Evolutionary conservation across 2,329 filamentous ascomycete genomes (phyloP).

Genomic region (Madurella mycetomatis): DNA sequence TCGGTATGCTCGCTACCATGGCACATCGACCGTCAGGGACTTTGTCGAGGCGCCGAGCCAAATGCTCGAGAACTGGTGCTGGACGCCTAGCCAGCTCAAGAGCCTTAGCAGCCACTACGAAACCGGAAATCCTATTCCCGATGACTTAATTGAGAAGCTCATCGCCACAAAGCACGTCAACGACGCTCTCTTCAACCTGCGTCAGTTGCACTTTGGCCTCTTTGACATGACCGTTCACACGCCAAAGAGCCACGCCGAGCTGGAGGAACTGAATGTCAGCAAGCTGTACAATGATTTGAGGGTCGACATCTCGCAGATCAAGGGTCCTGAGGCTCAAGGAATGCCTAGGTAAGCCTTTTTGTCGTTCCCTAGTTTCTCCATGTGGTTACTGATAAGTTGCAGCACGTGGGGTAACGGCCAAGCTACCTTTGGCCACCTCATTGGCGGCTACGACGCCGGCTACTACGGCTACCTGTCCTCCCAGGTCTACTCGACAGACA

Average conservation of each 20-base stretch:
- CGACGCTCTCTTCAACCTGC: constrained; percentile 71
- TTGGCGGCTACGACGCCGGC: constrained; percentile 79
- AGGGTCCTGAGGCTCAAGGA: constrained; percentile 66
- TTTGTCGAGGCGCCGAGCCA: constrained; percentile 69
- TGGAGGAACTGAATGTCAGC: constrained; percentile 61
- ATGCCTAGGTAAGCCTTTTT: constrained; percentile 44
- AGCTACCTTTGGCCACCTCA: constrained; percentile 76
- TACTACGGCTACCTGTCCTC: constrained; percentile 75
- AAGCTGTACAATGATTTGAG: constrained; percentile 69
- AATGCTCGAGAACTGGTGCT: constrained; percentile 75
- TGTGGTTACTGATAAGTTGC: constrained; percentile 3
- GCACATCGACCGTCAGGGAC: constrained; percentile 61
- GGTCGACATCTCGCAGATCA: constrained; percentile 65
- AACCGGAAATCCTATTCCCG: constrained; percentile 64
- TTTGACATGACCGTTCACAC: constrained; percentile 81
- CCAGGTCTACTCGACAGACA: constrained; percentile 77
- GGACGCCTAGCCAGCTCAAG: constrained; percentile 61
- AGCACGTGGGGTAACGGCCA: constrained; percentile 72
- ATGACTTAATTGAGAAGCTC: constrained; percentile 68
- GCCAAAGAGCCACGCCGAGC: constrained; percentile 62
- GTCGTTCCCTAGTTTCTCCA: background rate
- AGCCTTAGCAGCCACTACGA: constrained; percentile 70
- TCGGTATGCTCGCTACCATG: constrained; percentile 62
- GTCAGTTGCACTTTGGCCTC: constrained; percentile 75
- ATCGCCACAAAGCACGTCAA: constrained; percentile 78